Evolutionary conservation across 257 asterid genomes (phyloP).

Genomic region (Solanum clarkiae): DNA sequence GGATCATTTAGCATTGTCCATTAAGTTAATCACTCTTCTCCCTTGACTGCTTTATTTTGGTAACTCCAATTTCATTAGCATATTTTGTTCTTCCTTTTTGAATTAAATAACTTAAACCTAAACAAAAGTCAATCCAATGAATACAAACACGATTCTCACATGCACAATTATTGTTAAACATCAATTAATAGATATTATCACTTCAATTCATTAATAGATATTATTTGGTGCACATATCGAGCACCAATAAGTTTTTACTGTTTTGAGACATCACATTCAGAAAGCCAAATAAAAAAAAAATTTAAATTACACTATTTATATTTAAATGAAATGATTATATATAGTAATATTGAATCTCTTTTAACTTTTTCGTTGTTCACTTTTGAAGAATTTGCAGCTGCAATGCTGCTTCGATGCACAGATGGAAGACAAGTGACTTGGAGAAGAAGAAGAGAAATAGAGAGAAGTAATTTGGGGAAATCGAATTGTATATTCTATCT

Average conservation of each 20-base stretch:
- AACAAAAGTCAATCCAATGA: background rate
- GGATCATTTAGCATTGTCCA: too few relatives aligned
- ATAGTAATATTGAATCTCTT: too few relatives aligned
- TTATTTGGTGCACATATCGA: background rate
- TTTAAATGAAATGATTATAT: too few relatives aligned
- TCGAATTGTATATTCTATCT: too few relatives aligned
- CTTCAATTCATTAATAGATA: background rate
- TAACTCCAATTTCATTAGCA: background rate
- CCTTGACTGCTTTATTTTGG: background rate
- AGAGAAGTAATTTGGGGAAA: too few relatives aligned
- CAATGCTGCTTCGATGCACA: too few relatives aligned
- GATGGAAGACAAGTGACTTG: too few relatives aligned
- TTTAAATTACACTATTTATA: too few relatives aligned
- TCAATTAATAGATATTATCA: background rate
- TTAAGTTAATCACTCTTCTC: background rate
- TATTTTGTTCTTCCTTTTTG: background rate
- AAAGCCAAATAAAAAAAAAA: background rate
- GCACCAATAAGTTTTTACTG: background rate
- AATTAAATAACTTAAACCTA: background rate
- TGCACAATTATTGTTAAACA: background rate
- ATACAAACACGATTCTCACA: background rate
- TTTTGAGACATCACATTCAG: background rate
- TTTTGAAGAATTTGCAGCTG: too few relatives aligned
- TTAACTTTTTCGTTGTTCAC: too few relatives aligned
- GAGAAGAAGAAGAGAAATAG: too few relatives aligned